Base-by-base conservation (phyloP, 306 rosid genomes). In the Castanospermum australe region DNA sequence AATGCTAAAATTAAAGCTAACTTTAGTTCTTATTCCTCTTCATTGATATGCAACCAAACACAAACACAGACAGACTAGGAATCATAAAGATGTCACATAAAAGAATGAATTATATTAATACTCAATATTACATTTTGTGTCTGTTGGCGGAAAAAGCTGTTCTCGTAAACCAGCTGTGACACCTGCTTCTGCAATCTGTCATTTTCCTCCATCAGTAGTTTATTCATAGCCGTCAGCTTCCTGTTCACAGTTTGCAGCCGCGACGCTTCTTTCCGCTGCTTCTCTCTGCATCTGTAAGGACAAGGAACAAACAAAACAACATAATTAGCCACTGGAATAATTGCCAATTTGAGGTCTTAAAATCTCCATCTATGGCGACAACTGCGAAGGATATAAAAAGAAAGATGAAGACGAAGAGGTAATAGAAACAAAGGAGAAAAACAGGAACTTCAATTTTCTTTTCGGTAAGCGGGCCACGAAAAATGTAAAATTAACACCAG, bases 181-280 rank as follows among this genome's bases (percentile, higher is more conserved):
- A 95, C 99, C 75, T 95, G 99, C 80, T 95, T 95, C 84, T 95
- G 99, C 92, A 95, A 67, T 83, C 99, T 84, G 76, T 95, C 99
- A 75, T 95, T 95, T 85, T 95, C 99, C 89, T 95, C 99, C 99
- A 95, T 95, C 72, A 95, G 74, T 28, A 95, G 88, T 63, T 90
- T 93, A 67, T 95, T 95, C 99, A 95, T 95, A 10, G 99, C 98
- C 50, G 99, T 90, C 77, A 95, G 91, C 86, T 95, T 95, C 76
- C 97, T 85, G 80, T 95, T 95, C 75, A 95, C 99, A 1, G 87
- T 92, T 85, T 95, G 98, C 65, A 95, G 86, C 32, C 99, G 87
- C n/a, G 97, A 91, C 6, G 99, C 86, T 80, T 95, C 99, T 79
- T 95, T 95, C 59, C 99, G 81, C 90, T 95, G 99, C 81, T 95